Percentiles rank a stretch among this genome's conserved stretches.
phyloP scores from a whole-genome alignment of 2,329 filamentous ascomycete genomes.

The Aspergillus ustus region DNA sequence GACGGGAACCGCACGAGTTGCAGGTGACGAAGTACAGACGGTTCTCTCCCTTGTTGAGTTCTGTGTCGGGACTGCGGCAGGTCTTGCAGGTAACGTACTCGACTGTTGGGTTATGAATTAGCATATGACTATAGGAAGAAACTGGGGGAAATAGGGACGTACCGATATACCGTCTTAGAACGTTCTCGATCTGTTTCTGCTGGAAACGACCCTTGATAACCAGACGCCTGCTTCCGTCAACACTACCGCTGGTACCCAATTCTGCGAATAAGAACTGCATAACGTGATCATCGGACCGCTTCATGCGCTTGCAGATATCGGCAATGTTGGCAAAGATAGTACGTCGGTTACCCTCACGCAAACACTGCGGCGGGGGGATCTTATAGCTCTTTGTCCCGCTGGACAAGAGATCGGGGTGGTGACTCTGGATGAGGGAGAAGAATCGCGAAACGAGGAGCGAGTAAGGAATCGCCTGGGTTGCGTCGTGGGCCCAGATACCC shows the following conservation, averaged over 20 bases:
- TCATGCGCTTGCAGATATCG: slow-evolving; percentile 99
- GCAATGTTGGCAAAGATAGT: slow-evolving; percentile 99
- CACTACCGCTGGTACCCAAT: slow-evolving; percentile 94
- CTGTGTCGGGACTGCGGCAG: slow-evolving; percentile 90
- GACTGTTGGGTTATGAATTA: slow-evolving; percentile 54
- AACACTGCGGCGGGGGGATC: slow-evolving; percentile 96
- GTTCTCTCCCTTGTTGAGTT: slow-evolving; percentile 98
- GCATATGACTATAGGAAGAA: neutral
- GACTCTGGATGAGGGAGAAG: slow-evolving; percentile 91
- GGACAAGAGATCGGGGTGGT: slow-evolving; percentile 93
- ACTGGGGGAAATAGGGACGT: slow-evolving; percentile 43
- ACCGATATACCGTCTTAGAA: slow-evolving; percentile 93
- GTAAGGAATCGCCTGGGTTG: slow-evolving; percentile 79
- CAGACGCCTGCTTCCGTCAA: slow-evolving; percentile 87
- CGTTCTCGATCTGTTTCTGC: slow-evolving; percentile 98
- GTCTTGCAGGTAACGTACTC: slow-evolving; percentile 99
- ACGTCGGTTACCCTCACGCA: slow-evolving; percentile 99
- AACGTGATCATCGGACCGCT: slow-evolving; percentile 96
- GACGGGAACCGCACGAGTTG: slow-evolving; percentile 82
- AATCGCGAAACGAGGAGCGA: slow-evolving; percentile 85
- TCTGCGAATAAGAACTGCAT: slow-evolving; percentile 97
- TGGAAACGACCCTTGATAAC: slow-evolving; percentile 99
- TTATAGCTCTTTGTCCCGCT: slow-evolving; percentile 95
- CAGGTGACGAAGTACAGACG: slow-evolving; percentile 98
- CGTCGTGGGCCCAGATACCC: slow-evolving; percentile 86